Evolutionary conservation across 1,139 yeast species (phyloP), one percentile per base, ranked within the genome.

Genomic region (Yamadazyma blattariae): DNA sequence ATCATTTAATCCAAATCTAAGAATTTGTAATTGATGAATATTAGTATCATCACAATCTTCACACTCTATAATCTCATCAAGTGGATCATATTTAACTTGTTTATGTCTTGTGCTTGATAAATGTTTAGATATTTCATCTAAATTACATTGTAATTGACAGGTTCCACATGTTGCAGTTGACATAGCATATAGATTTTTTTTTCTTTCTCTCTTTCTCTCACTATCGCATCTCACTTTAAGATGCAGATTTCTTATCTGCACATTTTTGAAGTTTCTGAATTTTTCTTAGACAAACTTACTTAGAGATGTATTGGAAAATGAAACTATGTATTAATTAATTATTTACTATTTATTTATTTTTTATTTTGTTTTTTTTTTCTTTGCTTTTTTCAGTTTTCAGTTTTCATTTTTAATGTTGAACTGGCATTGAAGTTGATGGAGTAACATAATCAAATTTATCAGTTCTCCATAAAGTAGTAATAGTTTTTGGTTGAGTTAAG

Each of bases 401-500:
- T n/a, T n/a, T n/a, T n/a, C n/a, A n/a, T n/a, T n/a, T 25, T 44
- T 55, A 69, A 36, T 63, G 59, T 45, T 81, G 86, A 27, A 77
- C 72, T 25, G 88, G 88, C 86, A 82, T 81, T 23, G 78, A 74
- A 20, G 82, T 70, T 13, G 86, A 79, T 39, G 79, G 82, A 44
- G 59, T 56, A 26, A 59, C 54, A 47, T 68, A 70, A 16, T 71
- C 77, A 30, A 78, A 76, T 36, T 74, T 73, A 48, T 73, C 74
- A 28, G 77, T 64, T 54, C 76, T 74, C 92, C 92, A 83, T 47
- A 74, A 73, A 27, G 79, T 59, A 21, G 92, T 83, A 43, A 82
- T 82, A 21, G 92, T 83, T 70, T 83, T 83, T 51, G 84, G 77
- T 65, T 82, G 83, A 30, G 90, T 83, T 64, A 82, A 69, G 62